Evolutionary conservation across 331 rosid genomes (phyloP).

Genomic region (Prunus yedoensis): DNA sequence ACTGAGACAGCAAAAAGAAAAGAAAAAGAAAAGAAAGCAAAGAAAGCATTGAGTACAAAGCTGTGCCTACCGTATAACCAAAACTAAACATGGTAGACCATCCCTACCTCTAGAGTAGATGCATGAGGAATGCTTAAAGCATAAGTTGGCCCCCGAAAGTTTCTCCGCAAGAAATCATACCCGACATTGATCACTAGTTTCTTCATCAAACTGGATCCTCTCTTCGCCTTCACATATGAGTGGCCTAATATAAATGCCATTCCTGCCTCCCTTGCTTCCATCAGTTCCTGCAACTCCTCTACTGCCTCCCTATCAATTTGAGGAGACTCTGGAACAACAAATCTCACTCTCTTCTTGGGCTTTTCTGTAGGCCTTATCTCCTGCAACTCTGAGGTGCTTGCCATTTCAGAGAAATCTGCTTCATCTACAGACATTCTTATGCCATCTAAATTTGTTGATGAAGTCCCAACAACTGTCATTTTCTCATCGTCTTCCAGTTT

Average conservation of each 20-base stretch:
- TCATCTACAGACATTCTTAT: conserved; percentile 62
- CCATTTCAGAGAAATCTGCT: conserved; percentile 24
- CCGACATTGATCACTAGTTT: conserved; percentile 75
- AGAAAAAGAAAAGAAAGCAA: not conserved
- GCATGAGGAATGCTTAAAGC: conserved; percentile 86
- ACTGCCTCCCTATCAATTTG: conserved; percentile 48
- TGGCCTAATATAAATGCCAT: conserved; percentile 95
- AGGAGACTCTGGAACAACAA: conserved; percentile 71
- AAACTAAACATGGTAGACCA: conserved; percentile 72
- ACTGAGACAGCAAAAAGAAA: conserved; percentile 12
- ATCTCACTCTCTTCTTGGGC: conserved; percentile 74
- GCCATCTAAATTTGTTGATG: conserved; percentile 61
- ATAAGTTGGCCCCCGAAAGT: conserved; percentile 85
- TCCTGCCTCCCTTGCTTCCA: conserved; percentile 97
- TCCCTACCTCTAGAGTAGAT: conserved; percentile 92
- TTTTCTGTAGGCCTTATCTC: conserved; percentile 57
- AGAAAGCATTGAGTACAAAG: conserved; percentile 36
- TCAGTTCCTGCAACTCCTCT: conserved; percentile 72
- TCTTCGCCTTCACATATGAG: conserved; percentile 86
- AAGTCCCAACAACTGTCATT: conserved; percentile 91
- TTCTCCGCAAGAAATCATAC: conserved; percentile 92
- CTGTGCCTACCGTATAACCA: conserved; percentile 33
- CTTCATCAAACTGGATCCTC: conserved; percentile 87
- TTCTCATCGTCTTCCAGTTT: conserved; percentile 49
- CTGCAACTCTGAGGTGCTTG: conserved; percentile 56